Evolutionary conservation across 441 rosid species (phyloP).

Genomic region (Syzygium syzygioides): DNA sequence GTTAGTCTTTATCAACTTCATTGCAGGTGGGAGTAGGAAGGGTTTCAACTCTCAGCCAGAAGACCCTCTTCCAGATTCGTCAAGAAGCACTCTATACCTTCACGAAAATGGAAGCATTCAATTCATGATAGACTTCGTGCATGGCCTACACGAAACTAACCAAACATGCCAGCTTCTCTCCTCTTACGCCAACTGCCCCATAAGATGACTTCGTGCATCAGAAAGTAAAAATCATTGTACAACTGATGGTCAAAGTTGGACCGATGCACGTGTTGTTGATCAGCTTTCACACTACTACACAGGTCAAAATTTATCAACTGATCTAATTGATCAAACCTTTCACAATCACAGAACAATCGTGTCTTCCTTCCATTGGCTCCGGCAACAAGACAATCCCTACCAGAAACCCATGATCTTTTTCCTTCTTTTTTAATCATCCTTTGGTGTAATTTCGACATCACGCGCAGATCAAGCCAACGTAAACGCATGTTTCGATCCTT

Average conservation of each 20-base stretch:
- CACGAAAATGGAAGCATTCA: neutral
- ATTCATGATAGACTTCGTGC: neutral
- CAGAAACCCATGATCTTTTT: neutral
- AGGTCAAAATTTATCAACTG: neutral
- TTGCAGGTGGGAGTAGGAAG: neutral
- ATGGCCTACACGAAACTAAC: neutral
- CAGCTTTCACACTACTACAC: neutral
- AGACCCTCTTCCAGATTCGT: neutral
- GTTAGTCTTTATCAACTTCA: neutral
- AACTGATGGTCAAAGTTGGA: neutral
- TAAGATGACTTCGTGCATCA: neutral
- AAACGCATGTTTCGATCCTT: neutral
- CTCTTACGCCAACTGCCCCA: neutral
- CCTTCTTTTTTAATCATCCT: neutral
- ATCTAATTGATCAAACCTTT: neutral
- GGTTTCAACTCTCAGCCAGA: neutral
- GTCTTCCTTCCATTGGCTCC: neutral
- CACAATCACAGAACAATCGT: neutral
- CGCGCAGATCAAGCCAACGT: neutral
- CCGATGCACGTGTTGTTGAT: too few relatives aligned
- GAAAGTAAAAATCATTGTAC: neutral
- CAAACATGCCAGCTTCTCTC: neutral
- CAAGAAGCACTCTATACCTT: neutral
- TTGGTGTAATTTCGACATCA: neutral
- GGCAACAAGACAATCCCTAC: neutral